Conservation (phyloP, 2,329 filamentous ascomycete species). For the Fusarium metavorans region DNA sequence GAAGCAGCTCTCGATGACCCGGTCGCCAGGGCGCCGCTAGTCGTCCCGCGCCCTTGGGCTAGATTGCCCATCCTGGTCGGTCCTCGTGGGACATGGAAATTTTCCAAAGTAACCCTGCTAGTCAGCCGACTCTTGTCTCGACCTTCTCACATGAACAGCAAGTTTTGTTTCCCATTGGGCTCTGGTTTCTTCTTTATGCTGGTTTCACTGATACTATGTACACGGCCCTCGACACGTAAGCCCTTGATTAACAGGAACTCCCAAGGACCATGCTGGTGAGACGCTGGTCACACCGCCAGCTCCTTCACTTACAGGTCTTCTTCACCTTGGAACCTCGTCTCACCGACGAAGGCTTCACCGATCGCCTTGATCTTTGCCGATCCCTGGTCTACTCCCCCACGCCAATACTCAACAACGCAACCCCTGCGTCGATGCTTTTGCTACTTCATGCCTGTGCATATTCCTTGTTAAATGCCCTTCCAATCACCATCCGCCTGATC, state of each 20-base stretch:
- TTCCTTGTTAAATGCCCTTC: constrained; percentile 90
- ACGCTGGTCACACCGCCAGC: constrained; percentile 18
- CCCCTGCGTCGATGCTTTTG: neutral
- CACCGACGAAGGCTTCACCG: neutral
- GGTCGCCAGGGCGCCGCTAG: constrained; percentile 11
- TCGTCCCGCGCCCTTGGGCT: neutral
- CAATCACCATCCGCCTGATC: constrained; percentile 93
- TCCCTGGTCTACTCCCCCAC: neutral
- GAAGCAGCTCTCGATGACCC: neutral
- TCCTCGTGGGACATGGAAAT: constrained; percentile 25
- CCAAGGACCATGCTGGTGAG: neutral
- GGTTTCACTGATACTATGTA: neutral
- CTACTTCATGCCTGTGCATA: constrained; percentile 61
- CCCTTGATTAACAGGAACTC: constrained; percentile 4
- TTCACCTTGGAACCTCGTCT: neutral
- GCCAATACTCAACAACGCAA: neutral
- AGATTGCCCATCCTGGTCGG: constrained; percentile 4
- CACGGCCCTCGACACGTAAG: neutral
- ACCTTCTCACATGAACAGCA: neutral
- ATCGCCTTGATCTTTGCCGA: neutral
- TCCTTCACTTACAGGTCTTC: neutral
- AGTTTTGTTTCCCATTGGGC: neutral
- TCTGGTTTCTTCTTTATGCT: neutral
- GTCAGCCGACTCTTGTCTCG: neutral
- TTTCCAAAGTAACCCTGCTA: constrained; percentile 3